These are phyloP conservation scores for Peronospora belbahrii DNA, from an alignment of 352 stramenopile genomes.

Conservation along the genomic window DNA sequence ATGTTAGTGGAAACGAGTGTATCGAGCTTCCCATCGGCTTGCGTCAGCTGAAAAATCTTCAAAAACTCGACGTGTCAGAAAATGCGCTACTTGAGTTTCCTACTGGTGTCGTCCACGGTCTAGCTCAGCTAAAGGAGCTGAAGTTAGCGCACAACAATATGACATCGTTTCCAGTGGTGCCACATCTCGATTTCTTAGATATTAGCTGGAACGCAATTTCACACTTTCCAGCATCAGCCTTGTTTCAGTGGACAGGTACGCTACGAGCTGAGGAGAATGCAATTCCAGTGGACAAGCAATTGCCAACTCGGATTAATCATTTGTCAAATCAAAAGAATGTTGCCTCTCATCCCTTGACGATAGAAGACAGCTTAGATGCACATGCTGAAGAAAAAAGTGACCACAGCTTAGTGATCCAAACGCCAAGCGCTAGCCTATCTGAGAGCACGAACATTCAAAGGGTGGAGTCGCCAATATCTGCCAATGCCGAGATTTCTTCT, in stretches of 20 bases:
- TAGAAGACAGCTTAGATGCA: not conserved
- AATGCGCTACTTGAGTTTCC: constrained; percentile 47
- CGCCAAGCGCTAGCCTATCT: not conserved
- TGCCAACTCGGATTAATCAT: constrained; percentile 8
- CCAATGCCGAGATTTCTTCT: not conserved
- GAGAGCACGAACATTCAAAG: not conserved
- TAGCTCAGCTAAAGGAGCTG: constrained; percentile 33
- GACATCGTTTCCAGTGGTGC: constrained; percentile 19
- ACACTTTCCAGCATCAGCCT: constrained; percentile 1
- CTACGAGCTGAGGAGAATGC: constrained; percentile 21
- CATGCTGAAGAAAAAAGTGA: not conserved
- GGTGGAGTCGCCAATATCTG: not conserved
- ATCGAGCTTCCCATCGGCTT: constrained; percentile 36
- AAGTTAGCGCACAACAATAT: constrained; percentile 60
- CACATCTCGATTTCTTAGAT: constrained; percentile 32
- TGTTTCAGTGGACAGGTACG: constrained; percentile 5
- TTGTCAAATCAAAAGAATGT: constrained; percentile 1
- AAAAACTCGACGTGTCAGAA: constrained; percentile 45
- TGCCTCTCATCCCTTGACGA: not conserved
- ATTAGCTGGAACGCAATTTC: constrained; percentile 34
- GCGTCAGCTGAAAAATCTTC: constrained; percentile 25
- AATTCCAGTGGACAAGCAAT: constrained; percentile 15
- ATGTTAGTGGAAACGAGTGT: constrained; percentile 47
- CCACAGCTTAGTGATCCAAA: not conserved
- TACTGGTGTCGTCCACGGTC: constrained; percentile 17